Conservation (phyloP, 192 early-diverging fungal species). For the Gonapodya prolifera region DNA sequence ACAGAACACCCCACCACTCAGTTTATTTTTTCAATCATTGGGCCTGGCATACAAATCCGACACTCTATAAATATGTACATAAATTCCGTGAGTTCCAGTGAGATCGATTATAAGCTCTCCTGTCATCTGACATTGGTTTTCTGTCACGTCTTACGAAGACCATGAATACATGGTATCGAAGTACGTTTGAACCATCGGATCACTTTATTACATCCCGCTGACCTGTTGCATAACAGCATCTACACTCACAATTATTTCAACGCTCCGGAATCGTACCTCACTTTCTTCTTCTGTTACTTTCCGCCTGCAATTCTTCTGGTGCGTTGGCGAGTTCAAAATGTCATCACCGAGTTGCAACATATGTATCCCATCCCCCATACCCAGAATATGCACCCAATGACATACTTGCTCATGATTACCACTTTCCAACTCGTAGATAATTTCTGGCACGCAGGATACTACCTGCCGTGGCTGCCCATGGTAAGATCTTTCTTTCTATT, state of each 20-base stretch:
- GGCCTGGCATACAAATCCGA: background rate
- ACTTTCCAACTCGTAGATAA: background rate
- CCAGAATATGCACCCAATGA: background rate
- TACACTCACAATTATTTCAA: background rate
- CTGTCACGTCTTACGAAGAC: background rate
- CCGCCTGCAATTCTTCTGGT: background rate
- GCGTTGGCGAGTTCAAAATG: background rate
- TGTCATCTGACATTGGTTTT: no score
- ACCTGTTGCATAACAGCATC: background rate
- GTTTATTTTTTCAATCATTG: background rate
- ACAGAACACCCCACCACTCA: background rate
- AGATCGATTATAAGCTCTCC: background rate
- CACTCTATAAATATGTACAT: background rate
- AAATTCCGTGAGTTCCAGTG: background rate
- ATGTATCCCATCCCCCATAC: background rate
- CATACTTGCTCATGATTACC: background rate
- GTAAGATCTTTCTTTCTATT: background rate
- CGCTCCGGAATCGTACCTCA: background rate
- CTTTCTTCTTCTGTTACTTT: background rate
- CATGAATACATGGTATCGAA: background rate
- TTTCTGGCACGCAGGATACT: background rate
- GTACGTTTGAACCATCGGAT: background rate
- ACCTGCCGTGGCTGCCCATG: background rate
- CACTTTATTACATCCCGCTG: background rate
- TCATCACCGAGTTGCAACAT: background rate